Conservation (phyloP, 2,329 filamentous ascomycete genomes). For the Biscogniauxia marginata region DNA sequence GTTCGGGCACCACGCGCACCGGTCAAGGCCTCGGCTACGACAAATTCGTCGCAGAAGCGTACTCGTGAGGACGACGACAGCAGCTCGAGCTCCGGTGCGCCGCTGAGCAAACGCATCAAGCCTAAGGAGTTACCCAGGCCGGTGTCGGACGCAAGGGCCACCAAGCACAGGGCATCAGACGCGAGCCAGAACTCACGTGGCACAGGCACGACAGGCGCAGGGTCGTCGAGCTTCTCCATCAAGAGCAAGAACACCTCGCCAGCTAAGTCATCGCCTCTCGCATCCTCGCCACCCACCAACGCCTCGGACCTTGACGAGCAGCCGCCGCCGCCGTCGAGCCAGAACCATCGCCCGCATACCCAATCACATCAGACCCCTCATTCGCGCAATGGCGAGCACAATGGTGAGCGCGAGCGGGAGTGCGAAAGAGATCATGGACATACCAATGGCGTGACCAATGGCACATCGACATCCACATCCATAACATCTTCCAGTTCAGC, state of each 20-base stretch:
- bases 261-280: constrained; percentile 62
- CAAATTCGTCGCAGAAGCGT: constrained; percentile 48
- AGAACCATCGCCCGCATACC: constrained; percentile 19
- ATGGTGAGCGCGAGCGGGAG: constrained; percentile 22
- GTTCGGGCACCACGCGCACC: constrained; percentile 29
- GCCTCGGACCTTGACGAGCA: constrained; percentile 58
- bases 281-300: constrained; percentile 65
- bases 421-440: constrained; percentile 18
- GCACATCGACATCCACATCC: constrained; percentile 23
- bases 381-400: constrained; percentile 24
- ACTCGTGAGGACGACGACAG: constrained; percentile 53
- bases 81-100: constrained; percentile 59
- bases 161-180: constrained; percentile 50
- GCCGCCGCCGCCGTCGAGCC: constrained; percentile 7
- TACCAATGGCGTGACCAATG: constrained; percentile 21
- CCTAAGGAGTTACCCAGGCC: constrained; percentile 39
- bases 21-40: constrained; percentile 28
- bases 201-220: constrained; percentile 34
- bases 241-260: constrained; percentile 57
- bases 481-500: constrained; percentile 1
- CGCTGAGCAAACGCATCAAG: constrained; percentile 58
- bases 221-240: constrained; percentile 40
- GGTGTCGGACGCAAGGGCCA: constrained; percentile 30
- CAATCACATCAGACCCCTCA: constrained; percentile 14
- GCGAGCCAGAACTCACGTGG: constrained; percentile 47